Conservation (phyloP, 306 rosid genomes). For the Inga leiocalycina region DNA sequence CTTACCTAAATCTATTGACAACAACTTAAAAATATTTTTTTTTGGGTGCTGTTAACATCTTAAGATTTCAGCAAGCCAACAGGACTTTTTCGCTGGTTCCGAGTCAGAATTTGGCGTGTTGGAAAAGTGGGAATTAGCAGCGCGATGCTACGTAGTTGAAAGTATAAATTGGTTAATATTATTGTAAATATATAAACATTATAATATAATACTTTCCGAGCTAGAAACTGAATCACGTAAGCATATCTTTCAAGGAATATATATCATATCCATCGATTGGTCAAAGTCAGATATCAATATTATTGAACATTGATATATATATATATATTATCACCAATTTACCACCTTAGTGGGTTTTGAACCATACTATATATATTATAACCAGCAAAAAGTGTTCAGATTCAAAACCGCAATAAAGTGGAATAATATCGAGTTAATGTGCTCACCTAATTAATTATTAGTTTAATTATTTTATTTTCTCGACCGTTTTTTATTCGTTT, state of each 20-base stretch:
- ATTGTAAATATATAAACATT: not conserved
- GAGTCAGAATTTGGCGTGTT: conserved; percentile 22
- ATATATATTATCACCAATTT: not conserved
- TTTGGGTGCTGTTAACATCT: not conserved
- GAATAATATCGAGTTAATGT: conserved; percentile 32
- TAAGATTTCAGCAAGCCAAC: not conserved
- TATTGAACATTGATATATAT: not conserved
- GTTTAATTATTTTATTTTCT: conserved; percentile 6
- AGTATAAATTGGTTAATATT: not conserved
- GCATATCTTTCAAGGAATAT: conserved; percentile 36
- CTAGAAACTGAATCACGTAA: conserved; percentile 43
- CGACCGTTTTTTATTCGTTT: not conserved
- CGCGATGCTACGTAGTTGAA: conserved; percentile 1
- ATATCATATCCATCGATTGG: conserved; percentile 35
- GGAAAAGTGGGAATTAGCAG: not conserved
- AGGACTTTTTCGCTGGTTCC: conserved; percentile 13
- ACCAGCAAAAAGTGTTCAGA: not conserved
- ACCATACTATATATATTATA: conserved; percentile 7
- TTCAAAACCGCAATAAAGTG: not conserved
- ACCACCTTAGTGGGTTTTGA: conserved; percentile 13
- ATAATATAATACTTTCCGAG: conserved; percentile 19
- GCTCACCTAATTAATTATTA: not conserved
- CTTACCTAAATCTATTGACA: not conserved
- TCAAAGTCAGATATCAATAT: conserved; percentile 28
- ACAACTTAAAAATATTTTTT: not conserved